These are phyloP conservation scores for Fusarium multiceps DNA, from an alignment of 2,329 filamentous ascomycete genomes.

Conservation along the genomic window DNA sequence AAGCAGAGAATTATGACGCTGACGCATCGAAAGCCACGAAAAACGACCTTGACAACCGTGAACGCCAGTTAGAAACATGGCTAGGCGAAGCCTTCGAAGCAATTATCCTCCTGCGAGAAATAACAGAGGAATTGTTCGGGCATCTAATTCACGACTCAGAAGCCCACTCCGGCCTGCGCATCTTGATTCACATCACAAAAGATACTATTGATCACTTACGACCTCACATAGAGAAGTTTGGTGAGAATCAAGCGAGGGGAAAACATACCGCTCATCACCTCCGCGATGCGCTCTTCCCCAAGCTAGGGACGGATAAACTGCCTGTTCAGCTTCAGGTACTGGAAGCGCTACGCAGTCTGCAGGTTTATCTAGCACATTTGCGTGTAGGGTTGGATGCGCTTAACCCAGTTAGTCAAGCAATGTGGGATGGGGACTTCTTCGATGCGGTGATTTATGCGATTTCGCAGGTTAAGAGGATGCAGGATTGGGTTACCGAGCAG, in stretches of 20 bases:
- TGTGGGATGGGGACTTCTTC: not conserved
- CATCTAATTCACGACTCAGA: not conserved
- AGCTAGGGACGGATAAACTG: fast-evolving
- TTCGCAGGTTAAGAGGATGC: constrained; percentile 2
- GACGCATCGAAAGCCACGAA: fast-evolving
- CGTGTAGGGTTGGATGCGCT: not conserved
- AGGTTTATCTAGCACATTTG: not conserved
- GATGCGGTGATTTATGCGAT: not conserved
- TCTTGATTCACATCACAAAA: not conserved
- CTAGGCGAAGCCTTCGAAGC: not conserved
- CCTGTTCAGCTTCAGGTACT: not conserved
- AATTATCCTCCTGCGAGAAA: not conserved
- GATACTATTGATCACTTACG: not conserved
- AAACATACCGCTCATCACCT: not conserved
- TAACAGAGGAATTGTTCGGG: not conserved
- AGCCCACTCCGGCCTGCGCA: not conserved
- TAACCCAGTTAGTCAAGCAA: not conserved
- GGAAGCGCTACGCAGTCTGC: not conserved
- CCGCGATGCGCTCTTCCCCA: not conserved
- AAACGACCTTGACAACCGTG: fast-evolving
- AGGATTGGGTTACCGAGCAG: not conserved
- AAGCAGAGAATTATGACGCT: not conserved
- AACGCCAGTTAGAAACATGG: not conserved
- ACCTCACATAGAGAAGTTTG: not conserved
- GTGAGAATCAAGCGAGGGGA: not conserved